Base-by-base conservation (phyloP, 164 flowering plant species). In the Aristolochia fimbriata region DNA sequence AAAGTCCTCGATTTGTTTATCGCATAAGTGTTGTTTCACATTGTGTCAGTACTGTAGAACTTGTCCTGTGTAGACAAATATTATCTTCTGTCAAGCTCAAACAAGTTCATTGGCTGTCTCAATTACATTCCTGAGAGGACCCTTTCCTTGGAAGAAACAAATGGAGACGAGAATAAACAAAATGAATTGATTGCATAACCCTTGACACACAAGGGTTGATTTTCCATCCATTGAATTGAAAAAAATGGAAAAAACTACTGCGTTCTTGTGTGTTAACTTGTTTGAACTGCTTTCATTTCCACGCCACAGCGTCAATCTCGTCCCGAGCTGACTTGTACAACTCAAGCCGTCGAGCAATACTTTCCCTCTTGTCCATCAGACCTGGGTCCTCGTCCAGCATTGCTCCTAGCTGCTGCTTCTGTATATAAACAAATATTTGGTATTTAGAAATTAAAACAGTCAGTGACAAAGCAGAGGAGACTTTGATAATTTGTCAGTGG, bases 371-470 rank as follows among this genome's bases (percentile, higher is more conserved):
- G 60, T 79, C 91, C 96, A 88, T 91, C 21, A 91, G 79, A n/a
- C 78, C 76, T 2, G 97, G 96, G 74, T 91, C 96, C 70, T 88
- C 97, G 63, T 91, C 94, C 71, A 91, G 67, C 97, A 91, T 91
- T 48, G 80, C 77, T 25, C 96, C 82, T 25, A 91, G 88, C 71
- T 72, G 78, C 70, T 84, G 80, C 74, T 83, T 88, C 96, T 91
- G 86, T 71, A 78, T 23, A 67, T 3, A 19, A 14, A 33, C 21
- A 16, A 16, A 41, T 9, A 62, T 15, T 15, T 19, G 33, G 21
- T 16, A 10, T 25, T 8, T 49, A 4, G 52, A 27, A 27, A 27
- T 27, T 2, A 27, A 5, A 27, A 49, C 8, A 20, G 52, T 49
- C 52, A 49, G 20, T 19, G 4, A 3, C n/a, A 12, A 11, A 15